phyloP scores from a whole-genome alignment of 2,329 filamentous ascomycete species.

The Pseudogymnoascus sp. region DNA sequence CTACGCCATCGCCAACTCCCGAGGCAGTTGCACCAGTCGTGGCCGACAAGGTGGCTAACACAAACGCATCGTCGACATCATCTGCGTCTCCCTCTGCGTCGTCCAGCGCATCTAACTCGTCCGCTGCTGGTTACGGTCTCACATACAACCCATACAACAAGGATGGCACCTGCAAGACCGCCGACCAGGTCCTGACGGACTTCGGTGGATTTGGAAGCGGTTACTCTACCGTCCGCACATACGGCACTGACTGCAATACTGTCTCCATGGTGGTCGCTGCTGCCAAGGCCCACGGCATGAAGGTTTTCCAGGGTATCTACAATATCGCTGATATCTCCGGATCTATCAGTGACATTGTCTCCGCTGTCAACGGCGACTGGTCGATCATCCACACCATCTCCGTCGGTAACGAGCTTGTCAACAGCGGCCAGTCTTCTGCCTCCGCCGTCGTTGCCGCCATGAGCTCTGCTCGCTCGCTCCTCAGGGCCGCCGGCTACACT shows the following conservation, averaged over 20 bases:
- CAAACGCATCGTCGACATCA: neutral
- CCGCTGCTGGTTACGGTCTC: conserved; percentile 35
- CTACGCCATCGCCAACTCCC: neutral
- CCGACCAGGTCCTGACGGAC: conserved; percentile 54
- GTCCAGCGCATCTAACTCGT: neutral
- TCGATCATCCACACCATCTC: conserved; percentile 58
- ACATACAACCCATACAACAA: conserved; percentile 49
- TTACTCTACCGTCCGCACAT: conserved; percentile 63
- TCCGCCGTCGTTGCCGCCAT: conserved; percentile 50
- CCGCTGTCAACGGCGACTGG: conserved; percentile 57
- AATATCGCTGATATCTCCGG: conserved; percentile 46
- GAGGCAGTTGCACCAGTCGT: neutral
- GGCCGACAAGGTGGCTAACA: neutral
- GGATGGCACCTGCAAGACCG: conserved; percentile 56
- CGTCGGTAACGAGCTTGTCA: conserved; percentile 75
- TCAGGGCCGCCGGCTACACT: conserved; percentile 55
- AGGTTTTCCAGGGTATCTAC: conserved; percentile 68
- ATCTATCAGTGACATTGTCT: conserved; percentile 53
- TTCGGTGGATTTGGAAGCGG: conserved; percentile 43
- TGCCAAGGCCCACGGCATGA: conserved; percentile 54
- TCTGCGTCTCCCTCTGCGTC: neutral
- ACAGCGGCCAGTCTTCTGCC: conserved; percentile 47
- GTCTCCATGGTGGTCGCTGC: conserved; percentile 52
- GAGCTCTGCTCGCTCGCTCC: conserved; percentile 43
- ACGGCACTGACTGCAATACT: conserved; percentile 73